Conservation (phyloP, 148 eudicot genomes). For the Vaccinium darrowii region DNA sequence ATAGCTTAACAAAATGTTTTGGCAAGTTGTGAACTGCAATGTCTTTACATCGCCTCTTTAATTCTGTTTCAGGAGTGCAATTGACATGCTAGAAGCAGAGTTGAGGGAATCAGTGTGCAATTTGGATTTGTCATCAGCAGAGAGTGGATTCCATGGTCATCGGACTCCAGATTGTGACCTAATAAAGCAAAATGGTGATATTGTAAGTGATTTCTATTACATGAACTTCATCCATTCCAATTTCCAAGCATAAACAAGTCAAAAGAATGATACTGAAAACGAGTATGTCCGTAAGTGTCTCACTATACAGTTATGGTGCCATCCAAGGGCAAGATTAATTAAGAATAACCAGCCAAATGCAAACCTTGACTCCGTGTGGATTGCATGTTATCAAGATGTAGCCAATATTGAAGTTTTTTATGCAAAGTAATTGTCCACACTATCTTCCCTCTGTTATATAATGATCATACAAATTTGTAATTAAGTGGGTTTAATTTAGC, state of each 20-base stretch:
- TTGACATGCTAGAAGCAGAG: constrained; percentile 79
- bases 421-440: not conserved
- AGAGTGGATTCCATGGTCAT: constrained; percentile 33
- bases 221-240: not conserved
- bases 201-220: constrained; percentile 21
- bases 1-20: not conserved
- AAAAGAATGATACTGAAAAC: not conserved
- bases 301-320: not conserved
- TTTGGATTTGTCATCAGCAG: constrained; percentile 26
- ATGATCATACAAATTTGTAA: not conserved
- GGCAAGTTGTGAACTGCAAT: not conserved
- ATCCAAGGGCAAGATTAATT: not conserved
- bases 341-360: not conserved
- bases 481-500: not conserved
- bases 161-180: constrained; percentile 31
- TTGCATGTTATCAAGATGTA: not conserved
- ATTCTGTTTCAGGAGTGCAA: constrained; percentile 68
- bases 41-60: not conserved
- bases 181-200: constrained; percentile 32
- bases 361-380: not conserved
- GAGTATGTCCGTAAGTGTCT: not conserved
- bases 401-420: not conserved
- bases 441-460: not conserved
- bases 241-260: not conserved
- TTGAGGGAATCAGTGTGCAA: constrained; percentile 40